Conservation (phyloP, 257 asterid species). For the Perilla frutescens region DNA sequence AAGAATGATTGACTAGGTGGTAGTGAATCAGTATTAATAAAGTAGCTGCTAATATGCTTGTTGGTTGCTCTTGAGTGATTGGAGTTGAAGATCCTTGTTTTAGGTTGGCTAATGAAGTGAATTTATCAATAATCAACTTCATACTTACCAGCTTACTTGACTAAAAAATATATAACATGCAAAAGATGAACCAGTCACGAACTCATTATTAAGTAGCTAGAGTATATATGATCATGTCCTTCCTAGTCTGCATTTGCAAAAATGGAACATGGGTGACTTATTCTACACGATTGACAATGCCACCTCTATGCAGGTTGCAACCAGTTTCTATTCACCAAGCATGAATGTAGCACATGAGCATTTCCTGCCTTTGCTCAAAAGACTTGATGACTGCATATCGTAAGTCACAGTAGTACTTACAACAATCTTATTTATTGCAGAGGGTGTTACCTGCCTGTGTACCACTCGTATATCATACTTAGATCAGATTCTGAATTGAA, state of each 20-base stretch:
- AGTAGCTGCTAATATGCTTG: conserved; percentile 10
- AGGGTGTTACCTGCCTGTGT: conserved; percentile 24
- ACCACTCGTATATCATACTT: conserved; percentile 23
- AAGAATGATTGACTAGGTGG: conserved; percentile 1
- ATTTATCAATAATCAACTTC: neutral
- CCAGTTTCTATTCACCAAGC: conserved; percentile 88
- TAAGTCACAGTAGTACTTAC: conserved; percentile 52
- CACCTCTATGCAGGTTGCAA: conserved; percentile 80
- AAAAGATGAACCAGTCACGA: conserved; percentile 10
- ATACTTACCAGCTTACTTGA: conserved; percentile 24
- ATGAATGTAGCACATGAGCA: conserved; percentile 78
- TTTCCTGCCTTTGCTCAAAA: conserved; percentile 92
- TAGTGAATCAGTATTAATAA: neutral
- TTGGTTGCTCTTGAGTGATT: conserved; percentile 27
- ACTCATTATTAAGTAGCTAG: neutral
- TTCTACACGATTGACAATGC: conserved; percentile 38
- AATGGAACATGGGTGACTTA: conserved; percentile 22
- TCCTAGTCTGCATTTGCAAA: neutral
- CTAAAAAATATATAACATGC: conserved; percentile 6
- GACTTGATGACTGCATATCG: conserved; percentile 96
- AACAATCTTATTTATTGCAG: conserved; percentile 24
- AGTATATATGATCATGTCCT: conserved; percentile 20
- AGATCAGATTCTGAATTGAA: conserved; percentile 31
- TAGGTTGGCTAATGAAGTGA: conserved; percentile 18
- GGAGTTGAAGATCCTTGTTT: conserved; percentile 3